Evolutionary conservation across 1,139 yeast species (phyloP), one percentile per base, ranked within the genome.

Genomic region (Zygosaccharomyces sapae): DNA sequence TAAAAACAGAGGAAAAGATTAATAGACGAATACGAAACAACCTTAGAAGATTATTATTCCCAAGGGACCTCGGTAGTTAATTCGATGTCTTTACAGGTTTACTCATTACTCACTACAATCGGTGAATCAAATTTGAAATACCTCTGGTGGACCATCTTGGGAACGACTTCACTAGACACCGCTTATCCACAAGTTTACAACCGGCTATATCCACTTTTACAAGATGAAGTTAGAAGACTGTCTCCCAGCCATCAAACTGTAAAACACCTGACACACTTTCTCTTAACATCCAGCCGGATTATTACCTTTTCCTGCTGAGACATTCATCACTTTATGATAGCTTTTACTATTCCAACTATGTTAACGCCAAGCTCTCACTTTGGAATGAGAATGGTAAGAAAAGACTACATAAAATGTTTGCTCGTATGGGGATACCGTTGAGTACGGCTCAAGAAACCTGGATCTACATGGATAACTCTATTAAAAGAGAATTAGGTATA

Each of bases 281-380:
- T 1, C 69, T 90, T 20, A 74, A 77, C 27, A 73, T 88, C 12
- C 96, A 87, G 59, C 78, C 83, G 35, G 98, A 94, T 64, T 92
- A 87, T 66, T 83, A 89, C 50, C 71, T 94, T 41, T 94, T 90
- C 64, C 70, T 94, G 41, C 73, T 92, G 47, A 81, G 97, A 42
- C 97, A 92, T 66, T 90, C 97, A 87, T 86, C 96, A 4, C 70
- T 94, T 19, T 92, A 92, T 67, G 95, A 92, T 56, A 77, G 97
- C 49, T 89, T 94, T 70, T 79, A 81, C 61, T 94, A 89, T 65
- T 88, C 96, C 22, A 83, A 89, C 52, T 92, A 84, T 62, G 89
- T 92, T 37, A 88, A 90, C 58, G 85, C 97, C 19, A 87, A 89
- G 63, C 72, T 92, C 50, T 82, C 83, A 50, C 70, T 92, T 38